Evolutionary conservation across 495 filamentous ascomycete species (phyloP).

Genomic region (Neurospora sp.): DNA sequence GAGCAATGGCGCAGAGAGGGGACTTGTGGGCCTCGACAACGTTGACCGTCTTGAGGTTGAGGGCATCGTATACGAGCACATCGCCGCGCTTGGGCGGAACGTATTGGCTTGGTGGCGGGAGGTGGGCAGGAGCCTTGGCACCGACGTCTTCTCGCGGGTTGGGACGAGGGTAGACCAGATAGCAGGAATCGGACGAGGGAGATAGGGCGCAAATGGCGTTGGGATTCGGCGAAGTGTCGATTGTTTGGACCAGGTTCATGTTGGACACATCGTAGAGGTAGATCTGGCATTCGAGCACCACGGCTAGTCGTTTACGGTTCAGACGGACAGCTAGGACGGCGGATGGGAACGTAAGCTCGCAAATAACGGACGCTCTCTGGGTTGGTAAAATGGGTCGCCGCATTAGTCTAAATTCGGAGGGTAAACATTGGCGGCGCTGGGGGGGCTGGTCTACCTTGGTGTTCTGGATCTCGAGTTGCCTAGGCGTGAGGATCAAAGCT

Average conservation of each 20-base stretch:
- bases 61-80: constrained; percentile 81
- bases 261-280: constrained; percentile 98
- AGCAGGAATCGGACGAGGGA: constrained; percentile 90
- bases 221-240: constrained; percentile 87
- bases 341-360: constrained; percentile 95
- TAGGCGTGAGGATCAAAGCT: constrained; percentile 78
- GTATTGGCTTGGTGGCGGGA: constrained; percentile 64
- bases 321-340: constrained; percentile 85
- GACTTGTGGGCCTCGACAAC: constrained; percentile 90
- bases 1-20: constrained; percentile 77
- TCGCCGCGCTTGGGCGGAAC: constrained; percentile 82
- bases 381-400: background rate
- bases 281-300: constrained; percentile 88
- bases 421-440: background rate
- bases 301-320: constrained; percentile 87
- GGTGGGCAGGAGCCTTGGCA: constrained; percentile 66
- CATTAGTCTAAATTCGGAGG: background rate
- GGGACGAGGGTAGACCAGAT: constrained; percentile 87
- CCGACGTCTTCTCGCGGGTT: constrained; percentile 50
- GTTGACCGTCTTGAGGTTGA: constrained; percentile 81
- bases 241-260: constrained; percentile 85
- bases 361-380: constrained; percentile 88
- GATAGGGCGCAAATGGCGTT: constrained; percentile 85
- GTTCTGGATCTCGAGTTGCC: constrained; percentile 88
- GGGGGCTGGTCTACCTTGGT: constrained; percentile 62